Percentiles rank a stretch among this genome's conserved stretches.
Evolutionary conservation across 1,139 yeast genomes (phyloP).

Genomic region (Zhuliangozyma blackwelliae): DNA sequence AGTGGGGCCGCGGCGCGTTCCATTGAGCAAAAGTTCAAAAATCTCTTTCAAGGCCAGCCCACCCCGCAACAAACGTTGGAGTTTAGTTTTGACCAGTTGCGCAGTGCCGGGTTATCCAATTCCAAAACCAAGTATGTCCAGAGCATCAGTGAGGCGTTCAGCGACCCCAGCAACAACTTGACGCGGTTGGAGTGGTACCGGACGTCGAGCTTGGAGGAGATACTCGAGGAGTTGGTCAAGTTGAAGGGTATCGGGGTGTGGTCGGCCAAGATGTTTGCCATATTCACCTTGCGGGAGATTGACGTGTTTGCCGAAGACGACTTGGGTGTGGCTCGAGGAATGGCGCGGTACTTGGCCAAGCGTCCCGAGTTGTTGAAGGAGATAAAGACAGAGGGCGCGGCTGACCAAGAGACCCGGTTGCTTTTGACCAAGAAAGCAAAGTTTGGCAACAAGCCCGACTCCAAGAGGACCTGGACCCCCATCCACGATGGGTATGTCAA

Average conservation of each 20-base stretch:
- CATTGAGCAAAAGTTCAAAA: slow-evolving; percentile 47
- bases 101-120: slow-evolving; percentile 66
- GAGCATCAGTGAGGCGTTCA: slow-evolving; percentile 58
- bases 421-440: slow-evolving; percentile 33
- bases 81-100: slow-evolving; percentile 42
- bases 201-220: slow-evolving; percentile 36
- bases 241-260: slow-evolving; percentile 85
- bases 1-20: slow-evolving; percentile 80
- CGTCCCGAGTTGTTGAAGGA: slow-evolving; percentile 50
- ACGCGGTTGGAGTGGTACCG: slow-evolving; percentile 36
- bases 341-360: slow-evolving; percentile 54
- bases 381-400: slow-evolving; percentile 30
- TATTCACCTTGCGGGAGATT: slow-evolving; percentile 61
- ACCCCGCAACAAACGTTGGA: slow-evolving; percentile 46
- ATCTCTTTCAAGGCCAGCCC: slow-evolving; percentile 41
- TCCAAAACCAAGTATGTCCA: slow-evolving; percentile 64
- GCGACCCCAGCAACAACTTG: slow-evolving; percentile 31
- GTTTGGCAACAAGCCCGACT: slow-evolving; percentile 33
- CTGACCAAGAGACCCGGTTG: slow-evolving; percentile 24
- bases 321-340: slow-evolving; percentile 81
- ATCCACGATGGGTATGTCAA: slow-evolving; percentile 57
- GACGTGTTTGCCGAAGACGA: slow-evolving; percentile 79
- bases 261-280: slow-evolving; percentile 86
- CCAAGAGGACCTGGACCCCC: slow-evolving; percentile 55
- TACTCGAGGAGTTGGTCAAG: slow-evolving; percentile 50